phyloP scores from a whole-genome alignment of 768 basidiomycete species.

The Trametes gibbosa region DNA sequence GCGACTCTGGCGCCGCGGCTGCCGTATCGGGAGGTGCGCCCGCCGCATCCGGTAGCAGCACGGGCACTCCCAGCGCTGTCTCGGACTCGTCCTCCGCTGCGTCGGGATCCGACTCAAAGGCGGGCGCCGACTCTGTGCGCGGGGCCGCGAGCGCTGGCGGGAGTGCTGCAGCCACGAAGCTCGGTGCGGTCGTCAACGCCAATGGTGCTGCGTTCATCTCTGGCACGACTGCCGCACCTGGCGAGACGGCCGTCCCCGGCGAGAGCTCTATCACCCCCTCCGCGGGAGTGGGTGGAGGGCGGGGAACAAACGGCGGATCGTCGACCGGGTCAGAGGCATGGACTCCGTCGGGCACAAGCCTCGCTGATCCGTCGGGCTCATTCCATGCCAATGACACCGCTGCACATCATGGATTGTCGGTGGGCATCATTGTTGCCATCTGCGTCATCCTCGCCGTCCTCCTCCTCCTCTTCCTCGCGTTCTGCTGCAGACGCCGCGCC shows the following conservation, averaged over 20 bases:
- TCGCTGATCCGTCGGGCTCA: constrained; percentile 1
- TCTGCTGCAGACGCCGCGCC: constrained; percentile 47
- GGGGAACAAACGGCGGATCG: not conserved
- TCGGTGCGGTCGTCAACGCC: constrained; percentile 1
- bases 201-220: constrained; percentile 14
- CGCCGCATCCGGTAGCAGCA: not conserved
- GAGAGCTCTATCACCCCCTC: not conserved
- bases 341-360: not conserved
- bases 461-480: constrained; percentile 36
- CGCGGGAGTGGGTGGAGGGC: not conserved
- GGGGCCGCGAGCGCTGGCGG: not conserved
- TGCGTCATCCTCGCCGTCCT: constrained; percentile 30
- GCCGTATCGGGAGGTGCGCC: not conserved
- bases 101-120: not conserved
- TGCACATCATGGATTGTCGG: constrained; percentile 35
- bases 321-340: not conserved
- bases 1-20: not conserved
- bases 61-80: not conserved
- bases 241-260: not conserved
- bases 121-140: not conserved
- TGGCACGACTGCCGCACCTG: constrained; percentile 2
- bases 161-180: not conserved
- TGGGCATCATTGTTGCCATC: constrained; percentile 49
- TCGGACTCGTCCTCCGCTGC: not conserved
- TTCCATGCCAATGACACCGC: constrained; percentile 3